Conservation (phyloP, 164 flowering plant species). For the Vitis rotundifolia region DNA sequence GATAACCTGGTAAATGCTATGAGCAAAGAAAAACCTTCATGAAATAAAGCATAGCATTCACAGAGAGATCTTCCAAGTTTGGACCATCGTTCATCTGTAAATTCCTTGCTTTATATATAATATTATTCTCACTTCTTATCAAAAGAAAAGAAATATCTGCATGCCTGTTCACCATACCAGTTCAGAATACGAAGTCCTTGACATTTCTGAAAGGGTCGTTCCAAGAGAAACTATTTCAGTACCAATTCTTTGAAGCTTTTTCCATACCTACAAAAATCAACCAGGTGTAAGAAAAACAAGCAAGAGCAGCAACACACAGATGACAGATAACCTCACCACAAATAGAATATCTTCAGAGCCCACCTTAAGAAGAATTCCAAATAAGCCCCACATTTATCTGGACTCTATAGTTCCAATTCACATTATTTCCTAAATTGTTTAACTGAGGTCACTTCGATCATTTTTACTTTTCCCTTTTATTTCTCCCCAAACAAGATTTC, state of each 20-base stretch:
- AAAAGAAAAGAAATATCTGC: not conserved
- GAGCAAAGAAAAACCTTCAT: not conserved
- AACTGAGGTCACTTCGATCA: too few relatives aligned
- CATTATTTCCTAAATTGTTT: too few relatives aligned
- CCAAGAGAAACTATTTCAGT: slow-evolving; percentile 60
- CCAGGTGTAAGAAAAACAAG: not conserved
- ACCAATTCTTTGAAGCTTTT: slow-evolving; percentile 56
- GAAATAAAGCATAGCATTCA: not conserved
- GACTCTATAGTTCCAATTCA: too few relatives aligned
- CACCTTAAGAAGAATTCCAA: too few relatives aligned
- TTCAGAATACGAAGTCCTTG: slow-evolving; percentile 38
- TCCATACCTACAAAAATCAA: slow-evolving; percentile 55
- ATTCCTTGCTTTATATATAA: not conserved
- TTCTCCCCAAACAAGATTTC: too few relatives aligned
- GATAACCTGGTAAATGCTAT: not conserved
- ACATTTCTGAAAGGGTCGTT: slow-evolving; percentile 55
- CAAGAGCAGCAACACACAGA: not conserved
- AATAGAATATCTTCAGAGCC: too few relatives aligned
- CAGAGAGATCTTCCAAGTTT: not conserved
- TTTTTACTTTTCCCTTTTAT: too few relatives aligned
- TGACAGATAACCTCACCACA: too few relatives aligned
- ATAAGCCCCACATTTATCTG: too few relatives aligned
- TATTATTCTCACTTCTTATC: slow-evolving; percentile 13
- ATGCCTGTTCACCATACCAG: slow-evolving; percentile 31
- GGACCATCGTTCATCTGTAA: too few relatives aligned